Evolutionary conservation across 352 stramenopile genomes (phyloP).

Genomic region (Globisporangium orthogonon): DNA sequence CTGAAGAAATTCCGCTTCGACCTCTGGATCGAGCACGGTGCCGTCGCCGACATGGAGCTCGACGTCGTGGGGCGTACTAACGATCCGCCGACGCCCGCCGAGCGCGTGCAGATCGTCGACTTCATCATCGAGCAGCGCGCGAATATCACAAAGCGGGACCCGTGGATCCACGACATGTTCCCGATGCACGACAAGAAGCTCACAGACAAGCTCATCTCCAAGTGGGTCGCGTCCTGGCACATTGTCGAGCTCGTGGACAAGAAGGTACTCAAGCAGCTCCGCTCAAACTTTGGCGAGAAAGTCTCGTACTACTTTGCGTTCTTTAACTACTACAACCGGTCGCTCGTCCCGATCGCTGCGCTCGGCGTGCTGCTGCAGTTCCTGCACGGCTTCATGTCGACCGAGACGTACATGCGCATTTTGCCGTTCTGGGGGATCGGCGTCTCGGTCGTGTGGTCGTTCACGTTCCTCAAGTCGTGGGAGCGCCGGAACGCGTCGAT

Average conservation of each 20-base stretch:
- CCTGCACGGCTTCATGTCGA: constrained; percentile 44
- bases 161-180: constrained; percentile 82
- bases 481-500: constrained; percentile 71
- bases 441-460: constrained; percentile 77
- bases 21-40: constrained; percentile 76
- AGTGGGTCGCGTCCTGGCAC: constrained; percentile 60
- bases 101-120: constrained; percentile 82
- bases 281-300: constrained; percentile 82
- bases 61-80: constrained; percentile 46
- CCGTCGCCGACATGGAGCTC: constrained; percentile 69
- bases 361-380: constrained; percentile 55
- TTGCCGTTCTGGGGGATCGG: constrained; percentile 77
- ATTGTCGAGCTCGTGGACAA: constrained; percentile 46
- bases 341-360: constrained; percentile 65
- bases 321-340: constrained; percentile 78
- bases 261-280: constrained; percentile 57
- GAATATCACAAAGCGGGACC: constrained; percentile 42
- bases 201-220: constrained; percentile 57
- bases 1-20: constrained; percentile 64
- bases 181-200: constrained; percentile 73
- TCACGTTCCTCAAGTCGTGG: constrained; percentile 82
- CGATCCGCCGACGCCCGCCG: constrained; percentile 59
- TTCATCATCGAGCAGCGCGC: constrained; percentile 79
- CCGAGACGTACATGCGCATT: constrained; percentile 69
- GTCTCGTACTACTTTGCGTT: constrained; percentile 87